Conservation (phyloP, 2,329 filamentous ascomycete genomes). For the Microsporum audouinii region DNA sequence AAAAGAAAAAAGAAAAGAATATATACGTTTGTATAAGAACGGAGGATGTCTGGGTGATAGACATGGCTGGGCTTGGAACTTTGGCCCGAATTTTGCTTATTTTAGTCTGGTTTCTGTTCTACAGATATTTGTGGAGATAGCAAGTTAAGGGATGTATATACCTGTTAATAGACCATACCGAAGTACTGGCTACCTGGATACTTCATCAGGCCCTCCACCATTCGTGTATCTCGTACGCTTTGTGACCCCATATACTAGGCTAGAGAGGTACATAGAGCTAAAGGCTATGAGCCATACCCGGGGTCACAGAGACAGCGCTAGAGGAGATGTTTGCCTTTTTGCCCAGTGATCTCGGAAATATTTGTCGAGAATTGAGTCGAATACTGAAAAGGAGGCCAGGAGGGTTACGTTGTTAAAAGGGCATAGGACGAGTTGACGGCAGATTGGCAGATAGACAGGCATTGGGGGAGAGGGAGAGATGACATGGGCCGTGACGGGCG, state of each 20-base stretch:
- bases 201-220: background rate
- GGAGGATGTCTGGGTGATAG: background rate
- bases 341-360: background rate
- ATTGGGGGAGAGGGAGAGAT: background rate
- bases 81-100: background rate
- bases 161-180: background rate
- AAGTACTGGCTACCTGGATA: conserved; percentile 2
- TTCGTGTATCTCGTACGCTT: conserved; percentile 1
- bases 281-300: conserved; percentile 3
- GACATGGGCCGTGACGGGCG: background rate
- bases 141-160: background rate
- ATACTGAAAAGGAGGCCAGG: background rate
- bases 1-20: background rate
- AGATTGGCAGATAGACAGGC: background rate
- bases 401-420: background rate
- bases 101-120: background rate
- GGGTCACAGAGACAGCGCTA: background rate
- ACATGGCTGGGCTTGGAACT: conserved; percentile 2
- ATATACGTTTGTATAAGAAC: background rate
- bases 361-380: background rate
- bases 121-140: conserved; percentile 3
- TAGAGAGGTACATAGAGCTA: background rate
- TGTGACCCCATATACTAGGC: background rate
- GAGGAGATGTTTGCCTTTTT: background rate
- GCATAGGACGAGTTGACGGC: background rate